Evolutionary conservation across 345 rosid species (phyloP).

Genomic region (Trapa bicornis): DNA sequence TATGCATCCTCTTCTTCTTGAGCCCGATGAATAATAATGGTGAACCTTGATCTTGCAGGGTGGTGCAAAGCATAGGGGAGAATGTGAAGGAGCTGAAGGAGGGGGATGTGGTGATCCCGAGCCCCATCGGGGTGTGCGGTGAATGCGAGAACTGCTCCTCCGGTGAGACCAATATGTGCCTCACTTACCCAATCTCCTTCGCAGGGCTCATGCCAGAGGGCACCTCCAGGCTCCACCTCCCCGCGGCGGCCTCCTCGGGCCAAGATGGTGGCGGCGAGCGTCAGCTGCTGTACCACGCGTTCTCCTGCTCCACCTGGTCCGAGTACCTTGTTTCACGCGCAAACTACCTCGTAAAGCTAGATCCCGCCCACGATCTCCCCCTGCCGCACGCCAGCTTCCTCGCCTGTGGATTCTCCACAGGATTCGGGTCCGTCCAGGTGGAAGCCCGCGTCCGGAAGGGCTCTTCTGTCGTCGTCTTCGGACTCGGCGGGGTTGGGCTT

Average conservation of each 20-base stretch:
- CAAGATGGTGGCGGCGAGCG: neutral
- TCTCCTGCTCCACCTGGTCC: neutral
- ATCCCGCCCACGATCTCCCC: neutral
- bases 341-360: neutral
- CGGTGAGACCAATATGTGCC: slow-evolving; percentile 34
- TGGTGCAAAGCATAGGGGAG: slow-evolving; percentile 55
- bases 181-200: slow-evolving; percentile 5
- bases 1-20: slow-evolving; percentile 2
- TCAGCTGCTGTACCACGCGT: neutral
- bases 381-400: neutral
- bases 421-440: neutral
- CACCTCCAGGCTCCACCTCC: no score
- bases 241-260: neutral
- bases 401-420: neutral
- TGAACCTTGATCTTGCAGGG: slow-evolving; percentile 11
- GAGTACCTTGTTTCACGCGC: neutral
- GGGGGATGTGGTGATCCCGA: slow-evolving; percentile 56
- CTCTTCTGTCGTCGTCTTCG: neutral
- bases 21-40: no score
- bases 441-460: neutral
- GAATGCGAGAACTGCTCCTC: slow-evolving; percentile 49
- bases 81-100: slow-evolving; percentile 33
- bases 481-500: neutral
- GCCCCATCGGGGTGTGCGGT: slow-evolving; percentile 35
- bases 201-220: no score